Percentiles rank a stretch among this genome's conserved stretches.
Conservation (phyloP, 2,329 filamentous ascomycete species). For the Myrmaecium sp. region DNA sequence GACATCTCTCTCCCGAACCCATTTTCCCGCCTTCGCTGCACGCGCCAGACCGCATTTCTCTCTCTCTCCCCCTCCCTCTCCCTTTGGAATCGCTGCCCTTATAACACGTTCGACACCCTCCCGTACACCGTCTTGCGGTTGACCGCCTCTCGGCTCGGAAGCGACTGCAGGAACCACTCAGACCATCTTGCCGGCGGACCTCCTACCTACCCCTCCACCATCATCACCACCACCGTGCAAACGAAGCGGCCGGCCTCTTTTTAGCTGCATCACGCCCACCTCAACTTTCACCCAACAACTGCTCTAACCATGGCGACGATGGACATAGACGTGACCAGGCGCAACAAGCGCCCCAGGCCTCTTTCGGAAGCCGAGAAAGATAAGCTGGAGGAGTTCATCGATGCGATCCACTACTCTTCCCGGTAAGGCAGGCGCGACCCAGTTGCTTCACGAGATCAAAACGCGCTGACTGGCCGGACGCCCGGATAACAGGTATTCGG, state of each 20-base stretch:
- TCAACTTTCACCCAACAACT: conserved; percentile 1
- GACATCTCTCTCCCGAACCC: too few species aligned
- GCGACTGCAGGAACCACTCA: too few species aligned
- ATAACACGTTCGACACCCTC: too few species aligned
- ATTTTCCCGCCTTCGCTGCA: neutral
- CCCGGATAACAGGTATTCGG: conserved; percentile 56
- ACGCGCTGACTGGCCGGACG: neutral
- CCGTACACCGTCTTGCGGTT: too few species aligned
- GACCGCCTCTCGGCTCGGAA: too few species aligned
- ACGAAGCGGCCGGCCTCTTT: too few species aligned
- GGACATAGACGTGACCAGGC: conserved; percentile 66
- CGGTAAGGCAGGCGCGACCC: conserved; percentile 48
- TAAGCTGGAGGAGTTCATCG: conserved; percentile 77
- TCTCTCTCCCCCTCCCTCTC: neutral
- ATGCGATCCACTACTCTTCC: conserved; percentile 95
- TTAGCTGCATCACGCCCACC: too few species aligned
- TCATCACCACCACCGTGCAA: conserved; percentile 2
- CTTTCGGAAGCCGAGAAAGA: conserved; percentile 68
- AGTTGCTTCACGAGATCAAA: neutral
- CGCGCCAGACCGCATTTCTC: neutral
- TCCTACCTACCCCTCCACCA: neutral
- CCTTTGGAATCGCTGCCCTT: neutral
- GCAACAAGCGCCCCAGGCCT: conserved; percentile 71
- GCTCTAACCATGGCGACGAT: conserved; percentile 15
- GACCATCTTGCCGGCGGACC: too few species aligned